A percentile compares a stretch with the other conserved stretches of the same genome.
Conservation (phyloP, 2,329 filamentous ascomycete species). For the Alternaria consortialis region DNA sequence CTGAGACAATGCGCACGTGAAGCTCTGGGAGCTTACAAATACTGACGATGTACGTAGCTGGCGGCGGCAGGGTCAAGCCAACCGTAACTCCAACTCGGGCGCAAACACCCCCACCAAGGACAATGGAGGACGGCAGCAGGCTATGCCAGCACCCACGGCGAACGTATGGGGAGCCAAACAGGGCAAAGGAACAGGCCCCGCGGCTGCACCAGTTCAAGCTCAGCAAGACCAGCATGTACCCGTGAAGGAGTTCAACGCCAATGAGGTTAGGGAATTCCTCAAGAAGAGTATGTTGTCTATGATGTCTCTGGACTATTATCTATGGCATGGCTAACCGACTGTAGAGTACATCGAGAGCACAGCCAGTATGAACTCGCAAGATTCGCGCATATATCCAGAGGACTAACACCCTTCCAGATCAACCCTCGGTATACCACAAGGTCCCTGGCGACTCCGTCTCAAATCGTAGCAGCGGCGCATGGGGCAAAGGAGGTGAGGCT, state of each 20-base stretch:
- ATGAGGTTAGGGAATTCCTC: slow-evolving; percentile 55
- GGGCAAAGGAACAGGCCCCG: slow-evolving; percentile 38
- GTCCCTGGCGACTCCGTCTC: slow-evolving; percentile 51
- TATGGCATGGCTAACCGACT: slow-evolving; percentile 29
- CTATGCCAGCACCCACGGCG: slow-evolving; percentile 40
- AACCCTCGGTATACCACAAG: slow-evolving; percentile 49
- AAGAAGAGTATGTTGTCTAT: slow-evolving; percentile 49
- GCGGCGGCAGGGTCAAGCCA: slow-evolving; percentile 47
- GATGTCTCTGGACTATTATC: too few relatives aligned
- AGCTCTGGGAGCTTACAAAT: not conserved
- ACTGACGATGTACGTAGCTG: slow-evolving; percentile 41
- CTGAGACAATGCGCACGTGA: not conserved
- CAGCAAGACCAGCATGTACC: slow-evolving; percentile 46
- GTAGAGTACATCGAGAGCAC: slow-evolving; percentile 42
- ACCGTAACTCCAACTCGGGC: slow-evolving; percentile 42
- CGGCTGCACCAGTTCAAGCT: slow-evolving; percentile 25
- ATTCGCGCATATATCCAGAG: slow-evolving; percentile 8
- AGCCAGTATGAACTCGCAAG: slow-evolving; percentile 31
- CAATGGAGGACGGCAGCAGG: slow-evolving; percentile 41
- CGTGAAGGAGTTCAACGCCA: slow-evolving; percentile 55
- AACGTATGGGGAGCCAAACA: slow-evolving; percentile 49
- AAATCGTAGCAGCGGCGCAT: slow-evolving; percentile 50
- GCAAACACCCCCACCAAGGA: slow-evolving; percentile 47
- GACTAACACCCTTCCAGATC: slow-evolving; percentile 38
- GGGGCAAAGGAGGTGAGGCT: slow-evolving; percentile 51